A percentile compares a stretch with the other conserved stretches of the same genome.
Conservation (phyloP, 306 rosid genomes). For the Notholithocarpus densiflorus region DNA sequence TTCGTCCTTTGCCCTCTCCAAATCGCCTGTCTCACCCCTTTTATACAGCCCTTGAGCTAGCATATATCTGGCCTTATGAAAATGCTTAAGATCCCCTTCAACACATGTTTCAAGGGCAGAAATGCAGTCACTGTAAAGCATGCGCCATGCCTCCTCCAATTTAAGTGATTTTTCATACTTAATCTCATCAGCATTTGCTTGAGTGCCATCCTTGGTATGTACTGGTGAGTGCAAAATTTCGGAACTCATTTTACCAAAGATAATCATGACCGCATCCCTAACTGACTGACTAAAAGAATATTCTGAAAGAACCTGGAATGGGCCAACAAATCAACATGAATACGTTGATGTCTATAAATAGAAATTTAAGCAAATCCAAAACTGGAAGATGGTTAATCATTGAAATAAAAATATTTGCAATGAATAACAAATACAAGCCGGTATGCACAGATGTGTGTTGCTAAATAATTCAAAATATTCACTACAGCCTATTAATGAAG, state of each 20-base stretch:
- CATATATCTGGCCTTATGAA: constrained; percentile 97
- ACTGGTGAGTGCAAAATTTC: constrained; percentile 27
- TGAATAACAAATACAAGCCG: constrained; percentile 3
- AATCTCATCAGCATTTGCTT: constrained; percentile 40
- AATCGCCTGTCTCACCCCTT: constrained; percentile 63
- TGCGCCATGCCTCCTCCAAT: constrained; percentile 66
- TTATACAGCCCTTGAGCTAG: constrained; percentile 83
- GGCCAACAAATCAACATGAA: constrained; percentile 21
- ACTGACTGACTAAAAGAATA: constrained; percentile 61
- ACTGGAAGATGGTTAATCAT: background rate
- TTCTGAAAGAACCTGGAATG: constrained; percentile 68
- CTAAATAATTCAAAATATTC: background rate
- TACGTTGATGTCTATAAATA: background rate
- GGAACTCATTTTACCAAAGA: constrained; percentile 43
- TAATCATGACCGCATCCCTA: constrained; percentile 49
- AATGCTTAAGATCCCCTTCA: constrained; percentile 98
- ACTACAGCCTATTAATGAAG: constrained; percentile 9
- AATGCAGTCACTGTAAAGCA: constrained; percentile 86
- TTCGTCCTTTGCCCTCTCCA: constrained; percentile 91
- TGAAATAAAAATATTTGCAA: constrained; percentile 3
- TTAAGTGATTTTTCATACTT: constrained; percentile 49
- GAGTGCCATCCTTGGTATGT: constrained; percentile 33
- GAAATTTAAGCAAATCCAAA: background rate
- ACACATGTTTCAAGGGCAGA: constrained; percentile 91
- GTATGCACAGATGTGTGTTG: background rate